These are phyloP conservation scores for Basidioascus undulatus DNA, from an alignment of 768 basidiomycete species.

Conservation along the genomic window DNA sequence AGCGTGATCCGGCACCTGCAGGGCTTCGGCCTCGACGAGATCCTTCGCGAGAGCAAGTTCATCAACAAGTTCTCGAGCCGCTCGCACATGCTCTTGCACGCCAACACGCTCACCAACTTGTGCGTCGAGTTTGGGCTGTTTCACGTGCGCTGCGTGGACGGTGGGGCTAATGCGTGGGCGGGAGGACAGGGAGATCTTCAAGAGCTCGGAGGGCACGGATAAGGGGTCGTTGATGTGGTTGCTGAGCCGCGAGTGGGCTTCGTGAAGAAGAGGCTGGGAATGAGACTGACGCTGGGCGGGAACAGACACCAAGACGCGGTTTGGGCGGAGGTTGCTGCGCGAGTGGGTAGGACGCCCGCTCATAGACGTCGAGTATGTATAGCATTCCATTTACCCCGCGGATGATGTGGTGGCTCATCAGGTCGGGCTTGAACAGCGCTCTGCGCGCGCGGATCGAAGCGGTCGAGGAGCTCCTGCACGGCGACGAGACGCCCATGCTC, in stretches of 20 bases:
- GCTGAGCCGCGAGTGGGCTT: too few species aligned
- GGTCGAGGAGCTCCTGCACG: conserved; percentile 47
- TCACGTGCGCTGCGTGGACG: neutral
- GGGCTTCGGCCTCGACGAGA: conserved; percentile 51
- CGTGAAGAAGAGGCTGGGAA: too few species aligned
- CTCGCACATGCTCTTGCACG: conserved; percentile 65
- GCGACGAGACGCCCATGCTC: conserved; percentile 35
- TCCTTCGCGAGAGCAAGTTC: conserved; percentile 48
- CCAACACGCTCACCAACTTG: conserved; percentile 55
- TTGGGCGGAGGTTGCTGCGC: conserved; percentile 60
- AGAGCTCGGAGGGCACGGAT: conserved; percentile 52
- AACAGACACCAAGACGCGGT: conserved; percentile 64
- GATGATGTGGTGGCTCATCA: fast-evolving
- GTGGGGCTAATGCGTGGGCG: too few species aligned
- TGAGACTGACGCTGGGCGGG: too few species aligned
- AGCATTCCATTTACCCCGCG: neutral
- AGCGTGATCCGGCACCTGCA: conserved; percentile 45
- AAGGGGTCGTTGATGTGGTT: conserved; percentile 63
- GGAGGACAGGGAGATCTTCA: conserved; percentile 69
- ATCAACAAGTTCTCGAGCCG: conserved; percentile 18
- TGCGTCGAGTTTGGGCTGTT: neutral
- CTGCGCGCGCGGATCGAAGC: conserved; percentile 58
- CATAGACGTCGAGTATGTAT: conserved; percentile 35
- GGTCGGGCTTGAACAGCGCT: conserved; percentile 23
- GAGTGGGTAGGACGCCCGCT: conserved; percentile 75